Evolutionary conservation across 2,329 filamentous ascomycete genomes (phyloP).

Genomic region (Lojkania enalia): DNA sequence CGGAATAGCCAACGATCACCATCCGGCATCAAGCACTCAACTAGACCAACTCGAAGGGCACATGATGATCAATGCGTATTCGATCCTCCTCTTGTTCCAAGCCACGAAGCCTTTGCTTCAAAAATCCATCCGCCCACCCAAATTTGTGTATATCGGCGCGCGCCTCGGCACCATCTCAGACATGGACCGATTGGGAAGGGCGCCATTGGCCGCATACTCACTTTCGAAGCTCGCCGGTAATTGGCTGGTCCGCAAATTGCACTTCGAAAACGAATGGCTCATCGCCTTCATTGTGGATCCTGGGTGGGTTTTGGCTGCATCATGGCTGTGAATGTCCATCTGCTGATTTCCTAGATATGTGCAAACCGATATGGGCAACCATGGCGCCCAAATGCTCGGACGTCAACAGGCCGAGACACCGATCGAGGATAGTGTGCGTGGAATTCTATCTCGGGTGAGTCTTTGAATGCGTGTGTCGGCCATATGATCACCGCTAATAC

Average conservation of each 20-base stretch:
- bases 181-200: background rate
- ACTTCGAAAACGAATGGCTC: constrained; percentile 7
- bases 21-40: constrained; percentile 5
- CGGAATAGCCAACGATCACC: constrained; percentile 7
- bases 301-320: constrained; percentile 5
- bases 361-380: constrained; percentile 9
- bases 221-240: constrained; percentile 8
- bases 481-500: background rate
- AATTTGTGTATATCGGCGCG: constrained; percentile 9
- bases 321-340: constrained; percentile 1
- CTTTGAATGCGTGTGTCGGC: background rate
- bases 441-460: constrained; percentile 5
- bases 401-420: constrained; percentile 7
- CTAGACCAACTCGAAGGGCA: constrained; percentile 9
- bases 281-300: constrained; percentile 7
- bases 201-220: constrained; percentile 4
- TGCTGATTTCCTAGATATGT: constrained; percentile 7
- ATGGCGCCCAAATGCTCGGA: constrained; percentile 4
- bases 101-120: constrained; percentile 7
- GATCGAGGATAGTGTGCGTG: constrained; percentile 8
- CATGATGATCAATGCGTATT: constrained; percentile 9
- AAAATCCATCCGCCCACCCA: constrained; percentile 4
- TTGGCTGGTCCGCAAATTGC: constrained; percentile 6
- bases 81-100: constrained; percentile 7
- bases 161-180: constrained; percentile 7